Percentiles rank a stretch among this genome's conserved stretches.
These are phyloP conservation scores for Rhinocladiella mackenziei DNA, from an alignment of 2,329 filamentous ascomycete species.

Conservation along the genomic window DNA sequence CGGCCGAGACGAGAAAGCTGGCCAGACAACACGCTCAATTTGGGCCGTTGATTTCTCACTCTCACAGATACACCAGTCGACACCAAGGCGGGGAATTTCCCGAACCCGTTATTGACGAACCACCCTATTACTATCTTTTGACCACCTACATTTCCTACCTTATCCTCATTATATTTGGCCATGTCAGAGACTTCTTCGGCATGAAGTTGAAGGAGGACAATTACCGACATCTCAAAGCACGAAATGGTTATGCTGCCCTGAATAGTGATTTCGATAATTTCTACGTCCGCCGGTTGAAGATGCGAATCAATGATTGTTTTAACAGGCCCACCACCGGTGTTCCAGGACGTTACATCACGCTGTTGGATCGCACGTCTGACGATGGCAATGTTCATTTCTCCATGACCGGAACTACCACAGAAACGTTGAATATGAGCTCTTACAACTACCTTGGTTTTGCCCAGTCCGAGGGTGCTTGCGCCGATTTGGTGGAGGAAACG, in stretches of 20 bases:
- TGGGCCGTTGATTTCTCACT: constrained; percentile 73
- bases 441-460: constrained; percentile 99
- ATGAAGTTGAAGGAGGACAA: constrained; percentile 86
- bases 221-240: constrained; percentile 76
- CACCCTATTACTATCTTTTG: constrained; percentile 92
- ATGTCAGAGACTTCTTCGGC: constrained; percentile 95
- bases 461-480: constrained; percentile 93
- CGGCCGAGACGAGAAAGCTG: constrained; percentile 72
- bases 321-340: constrained; percentile 88
- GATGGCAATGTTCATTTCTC: constrained; percentile 90
- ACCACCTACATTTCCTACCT: constrained; percentile 99
- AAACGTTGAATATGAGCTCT: constrained; percentile 97
- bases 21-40: constrained; percentile 85
- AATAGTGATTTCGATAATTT: constrained; percentile 99
- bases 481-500: constrained; percentile 82
- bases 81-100: constrained; percentile 77
- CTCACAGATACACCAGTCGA: constrained; percentile 83
- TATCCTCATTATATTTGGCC: constrained; percentile 89
- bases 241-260: constrained; percentile 87
- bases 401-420: constrained; percentile 82
- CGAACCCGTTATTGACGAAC: constrained; percentile 86
- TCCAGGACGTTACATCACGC: constrained; percentile 86
- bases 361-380: constrained; percentile 84
- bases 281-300: constrained; percentile 87
- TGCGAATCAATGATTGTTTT: constrained; percentile 95